Evolutionary conservation across 768 basidiomycete species (phyloP), one percentile per base, ranked within the genome.

Genomic region (Boletus sensibilis): DNA sequence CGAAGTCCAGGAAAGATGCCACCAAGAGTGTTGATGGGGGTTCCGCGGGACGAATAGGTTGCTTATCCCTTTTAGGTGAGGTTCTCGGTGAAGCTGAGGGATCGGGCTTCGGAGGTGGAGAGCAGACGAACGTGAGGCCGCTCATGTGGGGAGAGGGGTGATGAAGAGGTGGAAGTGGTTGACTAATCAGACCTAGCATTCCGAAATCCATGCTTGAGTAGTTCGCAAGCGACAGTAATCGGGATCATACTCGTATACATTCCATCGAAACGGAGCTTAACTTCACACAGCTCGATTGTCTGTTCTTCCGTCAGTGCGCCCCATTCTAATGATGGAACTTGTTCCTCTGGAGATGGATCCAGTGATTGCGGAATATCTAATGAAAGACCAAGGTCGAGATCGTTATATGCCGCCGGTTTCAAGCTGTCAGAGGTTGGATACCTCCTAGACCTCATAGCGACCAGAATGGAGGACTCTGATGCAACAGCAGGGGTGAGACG

Each of bases 281-380:
- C 76, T 69, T 87, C 84, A 51, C 76, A 82, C n/a, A 90, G 58
- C 35, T 86, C 81, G 57, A 90, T 81, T 3, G 68, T 76, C 8
- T 74, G 71, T 50, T 88, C 85, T 65, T 88, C 86, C 5, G 83
- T 80, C 71, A 81, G 81, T 42, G 74, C 70, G 46, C 86, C 85
- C 79, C 81, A 78, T 40, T 78, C 73, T 4, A 69, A 51, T 11
- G 67, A 49, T 27, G 64, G 53, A 18, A 52, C 46, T 29, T 42
- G 58, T n/a, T 73, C 68, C n/a, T 68, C 70, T n/a, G 57, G 37
- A 37, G 52, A 49, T n/a, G 46, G 46, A 20, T 47, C 50, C 10
- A 49, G 56, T 8, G 69, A 25, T 9, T 62, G 60, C 9, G 64
- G 33, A 23, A 64, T 51, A 52, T 73, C 70, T 38, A 72, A 55